phyloP scores from a whole-genome alignment of 2,329 filamentous ascomycete genomes.

The Cyclaneusma minus region DNA sequence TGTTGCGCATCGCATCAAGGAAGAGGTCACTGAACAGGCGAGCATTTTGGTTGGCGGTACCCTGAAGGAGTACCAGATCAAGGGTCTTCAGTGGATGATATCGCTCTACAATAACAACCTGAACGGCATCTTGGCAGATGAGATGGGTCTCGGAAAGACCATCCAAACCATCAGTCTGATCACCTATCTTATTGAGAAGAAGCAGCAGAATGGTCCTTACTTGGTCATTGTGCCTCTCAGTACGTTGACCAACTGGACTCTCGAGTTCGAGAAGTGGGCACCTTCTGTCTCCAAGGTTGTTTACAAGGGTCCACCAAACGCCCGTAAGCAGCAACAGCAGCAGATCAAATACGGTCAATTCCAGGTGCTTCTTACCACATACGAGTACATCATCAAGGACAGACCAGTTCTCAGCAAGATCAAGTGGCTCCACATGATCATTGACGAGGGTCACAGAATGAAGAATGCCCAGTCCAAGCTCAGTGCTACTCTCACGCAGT shows the following conservation, averaged over 20 bases:
- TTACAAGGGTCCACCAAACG: conserved; percentile 87
- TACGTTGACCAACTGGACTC: conserved; percentile 96
- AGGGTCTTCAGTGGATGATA: conserved; percentile 99
- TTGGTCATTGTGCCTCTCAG: conserved; percentile 93
- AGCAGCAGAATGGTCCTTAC: conserved; percentile 82
- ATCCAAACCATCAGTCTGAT: conserved; percentile 98
- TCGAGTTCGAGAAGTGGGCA: conserved; percentile 98
- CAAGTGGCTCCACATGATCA: conserved; percentile 99
- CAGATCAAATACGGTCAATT: conserved; percentile 90
- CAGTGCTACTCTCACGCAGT: conserved; percentile 83
- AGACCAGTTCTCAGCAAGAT: conserved; percentile 90
- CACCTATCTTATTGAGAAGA: conserved; percentile 92
- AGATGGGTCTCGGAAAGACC: conserved; percentile 99
- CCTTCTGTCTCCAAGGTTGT: conserved; percentile 75
- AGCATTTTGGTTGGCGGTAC: conserved; percentile 77
- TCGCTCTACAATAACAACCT: conserved; percentile 99
- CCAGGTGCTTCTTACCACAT: conserved; percentile 92
- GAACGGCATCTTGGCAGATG: conserved; percentile 94
- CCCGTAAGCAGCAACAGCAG: conserved; percentile 80
- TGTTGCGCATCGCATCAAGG: conserved; percentile 88
- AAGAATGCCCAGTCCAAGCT: conserved; percentile 96
- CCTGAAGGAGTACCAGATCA: conserved; percentile 94
- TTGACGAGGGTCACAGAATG: conserved; percentile 98
- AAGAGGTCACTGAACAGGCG: conserved; percentile 76
- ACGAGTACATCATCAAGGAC: conserved; percentile 99